Base-by-base conservation (phyloP, 306 rosid species). In the Corylus americana region DNA sequence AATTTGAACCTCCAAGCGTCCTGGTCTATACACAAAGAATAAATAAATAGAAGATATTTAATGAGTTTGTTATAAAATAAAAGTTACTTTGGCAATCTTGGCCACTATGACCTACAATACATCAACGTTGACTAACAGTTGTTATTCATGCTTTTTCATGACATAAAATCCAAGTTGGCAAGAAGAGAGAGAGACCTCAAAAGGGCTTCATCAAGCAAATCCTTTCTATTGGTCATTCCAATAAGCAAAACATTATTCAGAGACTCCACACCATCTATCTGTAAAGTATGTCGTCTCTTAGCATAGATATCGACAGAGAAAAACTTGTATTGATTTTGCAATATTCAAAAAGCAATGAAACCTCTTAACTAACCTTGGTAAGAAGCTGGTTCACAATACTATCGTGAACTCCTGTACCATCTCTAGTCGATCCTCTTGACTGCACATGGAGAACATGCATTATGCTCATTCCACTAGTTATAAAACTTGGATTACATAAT, bases 161-260 rank as follows among this genome's bases (percentile, higher is more conserved):
- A 72, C 66, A 74, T 57, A 70, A 42, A 47, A 76, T 71, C 70
- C 9, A 59, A 53, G 80, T 55, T 78, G 69, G 55, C 73, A 57
- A 1, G 14, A 76, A 57, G 59, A 59, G 58, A 66, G 42, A 83
- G 49, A 82, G 71, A 96, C 99, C 99, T 90, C 85, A 96, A 75
- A 81, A 96, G 96, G 57, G 99, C 99, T 82, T 93, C 99, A 87
- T 96, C 99, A 87, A 96, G 95, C 88, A 96, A 85, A 85, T 96
- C 98, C 87, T 93, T 96, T 87, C 99, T 91, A 89, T 96, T 96
- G 67, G 99, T 96, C 98, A 96, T 96, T 84, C 99, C 99, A 89
- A 96, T 96, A 83, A 96, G 99, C 86, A 96, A 86, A 62, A 96
- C 98, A 93, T 96, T 96, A 79, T 96, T 96, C 63, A 96, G 84